Conservation (phyloP, 345 rosid species). For the Lagerstroemia speciosa region DNA sequence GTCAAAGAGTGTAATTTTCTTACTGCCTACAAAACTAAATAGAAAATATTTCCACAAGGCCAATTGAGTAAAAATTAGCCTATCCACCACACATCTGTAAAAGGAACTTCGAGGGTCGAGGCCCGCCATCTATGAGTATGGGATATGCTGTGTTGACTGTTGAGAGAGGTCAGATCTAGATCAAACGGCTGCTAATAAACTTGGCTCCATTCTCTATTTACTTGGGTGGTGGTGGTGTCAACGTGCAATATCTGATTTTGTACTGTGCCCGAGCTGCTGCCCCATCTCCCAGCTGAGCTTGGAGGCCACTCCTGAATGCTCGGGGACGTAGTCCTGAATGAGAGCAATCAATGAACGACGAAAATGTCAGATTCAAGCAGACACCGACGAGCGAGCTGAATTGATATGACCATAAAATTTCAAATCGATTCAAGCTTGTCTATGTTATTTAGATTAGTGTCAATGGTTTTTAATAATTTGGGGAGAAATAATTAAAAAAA, state of each 20-base stretch:
- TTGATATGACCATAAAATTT: no score
- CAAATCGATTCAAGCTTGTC: no score
- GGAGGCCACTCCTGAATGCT: constrained; percentile 39
- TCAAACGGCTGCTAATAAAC: background rate
- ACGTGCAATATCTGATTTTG: constrained; percentile 53
- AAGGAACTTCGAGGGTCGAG: background rate
- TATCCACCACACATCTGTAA: background rate
- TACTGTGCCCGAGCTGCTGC: constrained; percentile 52
- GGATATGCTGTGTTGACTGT: background rate
- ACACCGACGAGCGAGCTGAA: no score
- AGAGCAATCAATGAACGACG: background rate
- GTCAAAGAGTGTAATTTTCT: background rate
- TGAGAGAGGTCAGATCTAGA: background rate
- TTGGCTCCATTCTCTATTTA: no score
- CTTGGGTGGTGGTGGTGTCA: constrained; percentile 14
- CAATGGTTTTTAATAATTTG: no score
- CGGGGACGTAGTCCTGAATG: constrained; percentile 50
- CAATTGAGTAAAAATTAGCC: background rate
- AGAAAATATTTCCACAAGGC: background rate
- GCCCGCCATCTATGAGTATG: background rate
- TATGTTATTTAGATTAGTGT: no score
- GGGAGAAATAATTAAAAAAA: no score
- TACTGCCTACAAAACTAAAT: background rate
- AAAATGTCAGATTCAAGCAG: background rate
- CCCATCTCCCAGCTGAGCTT: constrained; percentile 63